Conservation (phyloP, 1,284 basidiomycete species). For the Tylopilus sp. region DNA sequence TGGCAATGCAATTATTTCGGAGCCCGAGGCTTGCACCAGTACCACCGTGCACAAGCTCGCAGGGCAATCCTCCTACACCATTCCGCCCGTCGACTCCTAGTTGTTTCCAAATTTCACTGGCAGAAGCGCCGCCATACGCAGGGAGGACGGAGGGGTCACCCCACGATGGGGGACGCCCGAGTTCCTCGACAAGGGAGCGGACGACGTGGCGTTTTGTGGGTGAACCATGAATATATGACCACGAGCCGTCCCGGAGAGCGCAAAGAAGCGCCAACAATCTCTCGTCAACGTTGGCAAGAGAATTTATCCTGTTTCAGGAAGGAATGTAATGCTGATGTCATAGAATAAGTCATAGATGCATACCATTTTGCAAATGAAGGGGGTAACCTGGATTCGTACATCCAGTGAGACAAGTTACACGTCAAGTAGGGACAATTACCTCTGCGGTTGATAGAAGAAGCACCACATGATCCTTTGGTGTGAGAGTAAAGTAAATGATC, state of each 20-base stretch:
- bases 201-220: conserved; percentile 40
- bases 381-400: conserved; percentile 51
- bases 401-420: conserved; percentile 1
- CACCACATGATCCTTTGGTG: conserved; percentile 77
- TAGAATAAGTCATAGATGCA: not conserved
- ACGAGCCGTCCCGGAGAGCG: conserved; percentile 50
- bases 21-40: conserved; percentile 48
- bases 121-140: conserved; percentile 53
- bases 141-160: conserved; percentile 60
- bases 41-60: conserved; percentile 65
- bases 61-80: conserved; percentile 67
- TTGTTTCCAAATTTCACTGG: conserved; percentile 51
- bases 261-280: conserved; percentile 56
- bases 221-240: conserved; percentile 55
- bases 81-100: conserved; percentile 51
- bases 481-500: conserved; percentile 4
- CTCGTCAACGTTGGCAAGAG: conserved; percentile 63
- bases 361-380: conserved; percentile 70
- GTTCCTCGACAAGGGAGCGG: conserved; percentile 46
- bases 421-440: conserved; percentile 39
- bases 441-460: conserved; percentile 71
- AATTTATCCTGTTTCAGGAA: conserved; percentile 52
- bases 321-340: not conserved
- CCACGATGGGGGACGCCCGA: conserved; percentile 61
- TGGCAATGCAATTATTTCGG: conserved; percentile 57